phyloP scores from a whole-genome alignment of 306 rosid genomes.

The Citrullus amarus region DNA sequence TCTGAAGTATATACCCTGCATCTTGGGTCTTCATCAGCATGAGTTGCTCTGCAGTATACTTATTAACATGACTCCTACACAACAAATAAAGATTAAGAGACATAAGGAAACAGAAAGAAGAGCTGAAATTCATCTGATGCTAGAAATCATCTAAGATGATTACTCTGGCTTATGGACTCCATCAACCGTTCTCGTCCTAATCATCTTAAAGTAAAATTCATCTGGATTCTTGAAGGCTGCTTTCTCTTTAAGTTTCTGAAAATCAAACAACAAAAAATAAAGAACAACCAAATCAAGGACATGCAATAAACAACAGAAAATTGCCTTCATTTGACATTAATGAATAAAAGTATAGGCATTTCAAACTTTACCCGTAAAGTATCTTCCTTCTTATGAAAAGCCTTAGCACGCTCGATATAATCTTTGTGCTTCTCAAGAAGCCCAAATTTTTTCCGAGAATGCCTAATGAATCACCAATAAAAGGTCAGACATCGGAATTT shows the following conservation, averaged over 20 bases:
- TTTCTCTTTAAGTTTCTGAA: slow-evolving; percentile 65
- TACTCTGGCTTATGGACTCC: slow-evolving; percentile 68
- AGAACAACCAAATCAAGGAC: background rate
- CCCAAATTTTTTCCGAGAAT: slow-evolving; percentile 58
- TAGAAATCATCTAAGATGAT: background rate
- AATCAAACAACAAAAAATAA: slow-evolving; percentile 2
- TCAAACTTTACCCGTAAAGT: slow-evolving; percentile 34
- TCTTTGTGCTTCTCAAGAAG: slow-evolving; percentile 82
- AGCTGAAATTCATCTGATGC: background rate
- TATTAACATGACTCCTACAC: slow-evolving; percentile 51
- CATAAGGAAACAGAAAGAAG: background rate
- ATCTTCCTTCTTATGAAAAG: slow-evolving; percentile 57
- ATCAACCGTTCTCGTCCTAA: slow-evolving; percentile 32
- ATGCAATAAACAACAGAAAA: background rate
- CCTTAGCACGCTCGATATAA: slow-evolving; percentile 67
- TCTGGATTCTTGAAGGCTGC: slow-evolving; percentile 60
- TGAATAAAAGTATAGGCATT: background rate
- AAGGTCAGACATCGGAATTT: background rate
- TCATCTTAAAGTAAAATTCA: slow-evolving; percentile 80
- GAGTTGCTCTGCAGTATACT: slow-evolving; percentile 59
- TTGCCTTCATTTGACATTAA: background rate
- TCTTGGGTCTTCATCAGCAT: slow-evolving; percentile 78
- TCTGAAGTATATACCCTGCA: slow-evolving; percentile 67
- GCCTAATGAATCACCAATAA: slow-evolving; percentile 22
- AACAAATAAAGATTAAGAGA: background rate